Evolutionary conservation across 2,329 filamentous ascomycete species (phyloP).

Genomic region (Pseudocercospora cruenta): DNA sequence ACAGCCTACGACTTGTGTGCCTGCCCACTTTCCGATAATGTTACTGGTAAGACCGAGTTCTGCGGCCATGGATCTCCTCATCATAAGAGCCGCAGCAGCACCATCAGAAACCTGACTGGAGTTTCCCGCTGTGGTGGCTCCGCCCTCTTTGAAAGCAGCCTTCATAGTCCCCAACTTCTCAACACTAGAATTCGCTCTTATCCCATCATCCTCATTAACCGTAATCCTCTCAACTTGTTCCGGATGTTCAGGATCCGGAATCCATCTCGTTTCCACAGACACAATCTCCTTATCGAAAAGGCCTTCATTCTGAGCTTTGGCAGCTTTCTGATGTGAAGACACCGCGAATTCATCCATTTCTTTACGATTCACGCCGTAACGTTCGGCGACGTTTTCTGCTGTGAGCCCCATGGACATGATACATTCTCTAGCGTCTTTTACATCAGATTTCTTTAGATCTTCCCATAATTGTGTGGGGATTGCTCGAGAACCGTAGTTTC

Average conservation of each 20-base stretch:
- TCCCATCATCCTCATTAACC: conserved; percentile 79
- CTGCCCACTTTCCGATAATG: conserved; percentile 84
- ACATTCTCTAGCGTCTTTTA: conserved; percentile 77
- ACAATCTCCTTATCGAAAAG: conserved; percentile 79
- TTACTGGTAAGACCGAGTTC: conserved; percentile 68
- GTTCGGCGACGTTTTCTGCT: conserved; percentile 80
- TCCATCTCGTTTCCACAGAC: conserved; percentile 72
- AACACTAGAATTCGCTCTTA: conserved; percentile 67
- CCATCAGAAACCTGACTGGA: conserved; percentile 84
- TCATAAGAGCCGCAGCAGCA: conserved; percentile 79
- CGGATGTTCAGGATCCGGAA: conserved; percentile 61
- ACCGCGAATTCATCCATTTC: conserved; percentile 86
- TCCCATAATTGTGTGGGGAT: conserved; percentile 84
- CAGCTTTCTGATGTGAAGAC: conserved; percentile 72
- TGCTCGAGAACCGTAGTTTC: conserved; percentile 83
- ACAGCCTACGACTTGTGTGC: conserved; percentile 75
- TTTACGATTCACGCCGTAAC: conserved; percentile 71
- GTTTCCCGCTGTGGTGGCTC: conserved; percentile 84
- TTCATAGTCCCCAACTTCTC: conserved; percentile 80
- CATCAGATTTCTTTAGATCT: conserved; percentile 64
- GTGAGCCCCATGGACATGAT: conserved; percentile 95
- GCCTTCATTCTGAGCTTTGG: conserved; percentile 68
- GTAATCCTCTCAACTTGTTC: conserved; percentile 61
- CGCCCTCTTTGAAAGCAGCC: conserved; percentile 77
- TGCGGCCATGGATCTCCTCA: conserved; percentile 78